Conservation (phyloP, 1,139 yeast genomes). For the Suhomyces guaymorum region DNA sequence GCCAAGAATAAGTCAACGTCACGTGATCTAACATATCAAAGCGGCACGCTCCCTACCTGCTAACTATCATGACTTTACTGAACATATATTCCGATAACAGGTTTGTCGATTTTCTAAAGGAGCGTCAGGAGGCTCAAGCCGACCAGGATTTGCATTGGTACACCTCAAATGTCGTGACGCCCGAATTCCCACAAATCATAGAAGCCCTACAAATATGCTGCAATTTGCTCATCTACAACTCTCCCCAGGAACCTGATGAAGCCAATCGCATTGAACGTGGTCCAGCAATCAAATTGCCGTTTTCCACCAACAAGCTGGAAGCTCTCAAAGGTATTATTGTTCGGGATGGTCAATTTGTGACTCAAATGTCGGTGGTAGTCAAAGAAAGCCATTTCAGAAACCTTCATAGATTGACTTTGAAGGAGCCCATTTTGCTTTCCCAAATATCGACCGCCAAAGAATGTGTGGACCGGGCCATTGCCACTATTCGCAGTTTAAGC, state of each 20-base stretch:
- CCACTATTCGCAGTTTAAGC: constrained; percentile 23
- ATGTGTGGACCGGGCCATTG: constrained; percentile 35
- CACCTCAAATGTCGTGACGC: constrained; percentile 29
- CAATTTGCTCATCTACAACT: constrained; percentile 38
- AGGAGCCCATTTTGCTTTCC: constrained; percentile 32
- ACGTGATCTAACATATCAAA: too few species aligned
- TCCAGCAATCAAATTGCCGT: constrained; percentile 43
- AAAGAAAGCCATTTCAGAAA: constrained; percentile 35
- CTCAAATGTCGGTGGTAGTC: constrained; percentile 30
- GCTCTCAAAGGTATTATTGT: constrained; percentile 43
- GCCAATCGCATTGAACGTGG: constrained; percentile 32
- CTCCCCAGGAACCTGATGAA: constrained; percentile 41
- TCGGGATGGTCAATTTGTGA: constrained; percentile 44
- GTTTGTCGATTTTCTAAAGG: constrained; percentile 5
- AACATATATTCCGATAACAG: constrained; percentile 6
- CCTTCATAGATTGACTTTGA: constrained; percentile 27
- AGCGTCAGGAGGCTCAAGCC: constrained; percentile 17
- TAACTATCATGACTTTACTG: constrained; percentile 4
- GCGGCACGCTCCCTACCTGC: too few species aligned
- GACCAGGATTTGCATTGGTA: constrained; percentile 47
- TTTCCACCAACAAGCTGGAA: constrained; percentile 42
- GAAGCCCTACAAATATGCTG: constrained; percentile 45
- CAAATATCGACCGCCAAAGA: constrained; percentile 37
- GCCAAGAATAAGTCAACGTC: too few species aligned
- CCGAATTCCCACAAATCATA: constrained; percentile 42